phyloP scores from a whole-genome alignment of 345 rosid species.

The Populus alba region DNA sequence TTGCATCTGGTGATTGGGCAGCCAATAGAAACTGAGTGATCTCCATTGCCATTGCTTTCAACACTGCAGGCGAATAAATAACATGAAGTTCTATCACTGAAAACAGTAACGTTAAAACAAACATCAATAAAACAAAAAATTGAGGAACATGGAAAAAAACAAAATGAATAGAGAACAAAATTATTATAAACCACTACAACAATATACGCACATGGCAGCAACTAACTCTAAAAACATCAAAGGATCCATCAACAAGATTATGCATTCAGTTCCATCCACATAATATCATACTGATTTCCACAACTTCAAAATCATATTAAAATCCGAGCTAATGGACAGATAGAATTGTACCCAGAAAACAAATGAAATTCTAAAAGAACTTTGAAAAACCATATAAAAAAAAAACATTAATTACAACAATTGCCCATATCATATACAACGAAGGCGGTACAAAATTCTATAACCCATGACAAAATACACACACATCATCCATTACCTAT shows the following conservation, averaged over 20 bases:
- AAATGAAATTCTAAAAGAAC: not conserved
- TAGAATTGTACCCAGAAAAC: not conserved
- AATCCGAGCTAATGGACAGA: not conserved
- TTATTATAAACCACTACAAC: not conserved
- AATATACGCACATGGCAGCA: no score
- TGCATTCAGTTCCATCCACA: not conserved
- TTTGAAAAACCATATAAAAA: not conserved
- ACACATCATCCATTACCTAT: not conserved
- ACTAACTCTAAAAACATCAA: not conserved
- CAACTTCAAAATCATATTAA: not conserved
- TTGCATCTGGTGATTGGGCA: slow-evolving; percentile 79
- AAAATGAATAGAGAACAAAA: not conserved
- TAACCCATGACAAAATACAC: not conserved
- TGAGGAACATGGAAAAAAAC: not conserved
- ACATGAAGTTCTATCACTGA: not conserved
- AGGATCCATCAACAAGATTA: not conserved
- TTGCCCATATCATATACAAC: not conserved
- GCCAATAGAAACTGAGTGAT: slow-evolving; percentile 74
- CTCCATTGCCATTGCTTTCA: slow-evolving; percentile 71
- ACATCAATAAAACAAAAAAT: not conserved
- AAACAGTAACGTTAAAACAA: not conserved
- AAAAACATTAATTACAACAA: not conserved
- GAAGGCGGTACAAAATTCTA: not conserved
- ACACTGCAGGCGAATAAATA: slow-evolving; percentile 24
- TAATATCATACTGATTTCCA: not conserved